Evolutionary conservation across 257 asterid species (phyloP), one percentile per base, ranked within the genome.

Genomic region (Capsicum pubescens): DNA sequence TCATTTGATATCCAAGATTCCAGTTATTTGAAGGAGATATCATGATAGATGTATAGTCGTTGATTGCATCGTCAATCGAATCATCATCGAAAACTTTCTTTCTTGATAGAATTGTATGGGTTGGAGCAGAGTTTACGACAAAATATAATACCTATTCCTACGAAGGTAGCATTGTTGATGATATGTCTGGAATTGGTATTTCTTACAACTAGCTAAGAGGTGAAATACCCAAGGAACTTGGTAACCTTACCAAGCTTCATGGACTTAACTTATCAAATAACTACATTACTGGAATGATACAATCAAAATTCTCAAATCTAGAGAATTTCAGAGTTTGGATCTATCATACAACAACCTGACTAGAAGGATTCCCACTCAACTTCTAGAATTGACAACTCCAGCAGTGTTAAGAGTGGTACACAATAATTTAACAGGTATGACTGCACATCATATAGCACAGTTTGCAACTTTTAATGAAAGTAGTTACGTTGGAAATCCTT

Each of bases 111-210:
- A 16, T 15, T 71, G 79, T 0, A 16, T 48, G 56, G 54, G 52
- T 26, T 9, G 42, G 42, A 42, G 70, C 52, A 26, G 83, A 79
- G 10, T 79, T 79, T 11, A 79, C 55, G 6, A 79, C 83, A 19
- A 79, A 54, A 52, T 14, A 61, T 21, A 79, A 57, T 55, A 12
- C 69, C 15, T 79, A 79, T 17, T 12, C 32, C 54, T 79, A 79
- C 3, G 55, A 79, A 15, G 69, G 56, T 55, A 79, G 17, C 5
- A 55, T 57, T 32, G 52, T 79, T 42, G 35, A 79, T 55, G 4
- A 54, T 55, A 79, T 79, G 68, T 55, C 56, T 7, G 68, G 70
- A 79, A 79, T 79, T 57, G 83, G 57, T 79, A 32, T 79, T 35
- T 79, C 69, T 35, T 55, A 14, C 67, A 79, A 79, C 15, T 15